Conservation (phyloP, 164 flowering plant species). For the Warburgia ugandensis region DNA sequence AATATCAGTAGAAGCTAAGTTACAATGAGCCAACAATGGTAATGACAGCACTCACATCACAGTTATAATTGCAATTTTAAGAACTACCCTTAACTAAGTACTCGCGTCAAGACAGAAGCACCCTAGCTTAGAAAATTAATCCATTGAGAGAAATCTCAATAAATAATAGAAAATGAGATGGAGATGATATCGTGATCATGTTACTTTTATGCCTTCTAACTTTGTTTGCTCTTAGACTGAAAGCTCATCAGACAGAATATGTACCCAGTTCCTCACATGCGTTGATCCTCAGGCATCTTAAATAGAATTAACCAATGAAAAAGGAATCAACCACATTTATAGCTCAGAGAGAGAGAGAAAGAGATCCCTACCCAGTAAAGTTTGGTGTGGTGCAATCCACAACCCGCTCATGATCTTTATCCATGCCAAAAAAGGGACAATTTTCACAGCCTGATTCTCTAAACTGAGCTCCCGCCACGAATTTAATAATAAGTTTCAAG, state of each 20-base stretch:
- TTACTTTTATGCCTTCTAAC: too few relatives aligned
- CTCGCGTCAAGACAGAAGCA: too few relatives aligned
- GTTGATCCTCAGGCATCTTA: not conserved
- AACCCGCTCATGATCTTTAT: constrained; percentile 74
- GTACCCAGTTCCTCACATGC: not conserved
- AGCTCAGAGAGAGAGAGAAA: not conserved
- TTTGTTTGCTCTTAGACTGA: too few relatives aligned
- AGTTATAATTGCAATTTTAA: too few relatives aligned
- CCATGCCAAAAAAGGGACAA: constrained; percentile 88
- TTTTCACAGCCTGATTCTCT: constrained; percentile 95
- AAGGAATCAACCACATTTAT: not conserved
- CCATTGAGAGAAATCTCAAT: too few relatives aligned
- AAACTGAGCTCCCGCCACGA: constrained; percentile 39
- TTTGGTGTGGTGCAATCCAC: constrained; percentile 92
- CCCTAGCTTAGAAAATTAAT: too few relatives aligned
- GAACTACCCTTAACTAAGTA: too few relatives aligned
- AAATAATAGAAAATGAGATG: too few relatives aligned
- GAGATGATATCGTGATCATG: too few relatives aligned
- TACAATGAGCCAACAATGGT: too few relatives aligned
- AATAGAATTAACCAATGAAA: not conserved
- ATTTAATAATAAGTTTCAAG: not conserved
- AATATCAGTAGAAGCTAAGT: too few relatives aligned
- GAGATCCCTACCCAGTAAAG: constrained; percentile 61
- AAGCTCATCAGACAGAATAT: not conserved
- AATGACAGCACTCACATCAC: too few relatives aligned